phyloP scores from a whole-genome alignment of 768 basidiomycete genomes.

The Leccinellum luteum region DNA sequence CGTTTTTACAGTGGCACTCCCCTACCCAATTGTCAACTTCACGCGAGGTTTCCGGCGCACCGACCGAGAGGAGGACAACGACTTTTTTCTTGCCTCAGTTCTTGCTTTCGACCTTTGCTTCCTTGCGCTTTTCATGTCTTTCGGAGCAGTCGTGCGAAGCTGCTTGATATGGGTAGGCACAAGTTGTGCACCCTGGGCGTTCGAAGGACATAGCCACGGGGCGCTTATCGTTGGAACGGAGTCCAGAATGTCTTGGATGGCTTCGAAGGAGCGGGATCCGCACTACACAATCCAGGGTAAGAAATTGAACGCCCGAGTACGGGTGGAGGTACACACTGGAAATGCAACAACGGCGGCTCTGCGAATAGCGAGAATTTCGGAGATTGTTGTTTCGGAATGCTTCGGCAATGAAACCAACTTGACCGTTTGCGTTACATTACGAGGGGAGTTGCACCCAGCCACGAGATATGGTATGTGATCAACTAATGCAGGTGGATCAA shows the following conservation, averaged over 20 bases:
- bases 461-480: slow-evolving; percentile 76
- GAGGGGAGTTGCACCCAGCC: slow-evolving; percentile 65
- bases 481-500: slow-evolving; percentile 69
- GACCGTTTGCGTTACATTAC: slow-evolving; percentile 33
- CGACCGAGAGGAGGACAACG: slow-evolving; percentile 7
- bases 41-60: slow-evolving; percentile 21
- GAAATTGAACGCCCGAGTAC: background rate
- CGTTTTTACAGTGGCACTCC: background rate
- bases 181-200: slow-evolving; percentile 28
- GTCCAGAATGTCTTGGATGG: slow-evolving; percentile 41
- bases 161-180: slow-evolving; percentile 82
- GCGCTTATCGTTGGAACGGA: slow-evolving; percentile 57
- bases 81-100: slow-evolving; percentile 41
- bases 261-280: slow-evolving; percentile 38
- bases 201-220: slow-evolving; percentile 53
- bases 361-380: slow-evolving; percentile 61
- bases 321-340: slow-evolving; percentile 49
- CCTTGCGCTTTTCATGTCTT: slow-evolving; percentile 73
- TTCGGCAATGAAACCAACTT: slow-evolving; percentile 65
- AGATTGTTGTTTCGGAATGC: slow-evolving; percentile 61
- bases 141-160: slow-evolving; percentile 71
- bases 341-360: slow-evolving; percentile 66
- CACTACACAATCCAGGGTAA: slow-evolving; percentile 30
- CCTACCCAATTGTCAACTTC: slow-evolving; percentile 14
- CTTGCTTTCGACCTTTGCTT: slow-evolving; percentile 51